Evolutionary conservation across 768 basidiomycete species (phyloP).

Genomic region (Pulveroboletus ravenelii): DNA sequence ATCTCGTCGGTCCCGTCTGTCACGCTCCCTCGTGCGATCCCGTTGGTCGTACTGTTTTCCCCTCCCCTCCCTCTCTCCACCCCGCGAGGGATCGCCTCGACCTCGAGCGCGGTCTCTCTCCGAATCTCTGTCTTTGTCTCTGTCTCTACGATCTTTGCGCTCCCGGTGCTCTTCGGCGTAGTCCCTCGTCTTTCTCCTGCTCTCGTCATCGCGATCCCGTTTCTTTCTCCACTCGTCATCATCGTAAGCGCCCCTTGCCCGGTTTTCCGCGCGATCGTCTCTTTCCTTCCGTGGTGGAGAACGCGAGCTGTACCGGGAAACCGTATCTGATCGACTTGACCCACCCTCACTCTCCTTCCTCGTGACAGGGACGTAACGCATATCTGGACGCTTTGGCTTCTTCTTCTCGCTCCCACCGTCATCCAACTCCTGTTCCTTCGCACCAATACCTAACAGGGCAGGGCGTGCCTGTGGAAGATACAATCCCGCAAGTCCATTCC

Average conservation of each 20-base stretch:
- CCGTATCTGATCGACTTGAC: conserved; percentile 34
- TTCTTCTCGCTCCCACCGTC: conserved; percentile 65
- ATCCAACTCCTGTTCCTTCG: conserved; percentile 75
- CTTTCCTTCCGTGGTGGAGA: conserved; percentile 37
- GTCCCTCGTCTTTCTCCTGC: conserved; percentile 8
- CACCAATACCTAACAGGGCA: conserved; percentile 87
- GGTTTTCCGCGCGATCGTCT: conserved; percentile 5
- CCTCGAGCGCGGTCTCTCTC: conserved; percentile 32
- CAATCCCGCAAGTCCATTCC: conserved; percentile 62
- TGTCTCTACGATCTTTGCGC: conserved; percentile 11
- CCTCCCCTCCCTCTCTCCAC: conserved; percentile 13
- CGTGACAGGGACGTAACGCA: conserved; percentile 79
- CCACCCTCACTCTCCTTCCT: conserved; percentile 51
- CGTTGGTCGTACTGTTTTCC: conserved; percentile 3
- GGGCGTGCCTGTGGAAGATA: conserved; percentile 82
- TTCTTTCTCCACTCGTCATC: conserved; percentile 15
- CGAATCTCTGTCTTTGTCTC: conserved; percentile 22
- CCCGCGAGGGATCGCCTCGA: conserved; percentile 23
- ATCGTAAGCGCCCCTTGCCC: conserved; percentile 7
- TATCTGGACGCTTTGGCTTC: conserved; percentile 48
- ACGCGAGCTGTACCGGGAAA: conserved; percentile 48
- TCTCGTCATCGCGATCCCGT: conserved; percentile 10
- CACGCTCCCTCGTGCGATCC: conserved; percentile 18
- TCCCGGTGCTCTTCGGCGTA: conserved; percentile 14
- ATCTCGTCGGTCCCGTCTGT: conserved; percentile 14